Evolutionary conservation across 2,329 filamentous ascomycete genomes (phyloP).

Genomic region (Blastomyces silverae): DNA sequence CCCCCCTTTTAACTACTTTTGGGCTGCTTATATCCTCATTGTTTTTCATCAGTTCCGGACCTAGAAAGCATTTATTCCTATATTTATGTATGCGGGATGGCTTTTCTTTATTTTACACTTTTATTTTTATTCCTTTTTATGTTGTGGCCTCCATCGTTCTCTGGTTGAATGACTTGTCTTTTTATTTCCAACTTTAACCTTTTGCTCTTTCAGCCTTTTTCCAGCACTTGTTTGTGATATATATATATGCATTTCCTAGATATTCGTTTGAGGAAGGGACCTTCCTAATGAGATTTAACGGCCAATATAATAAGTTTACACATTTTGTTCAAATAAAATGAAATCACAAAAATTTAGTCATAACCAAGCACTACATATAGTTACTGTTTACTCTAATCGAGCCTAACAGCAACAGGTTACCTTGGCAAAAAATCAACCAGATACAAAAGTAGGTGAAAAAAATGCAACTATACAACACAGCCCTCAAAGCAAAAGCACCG

Average conservation of each 20-base stretch:
- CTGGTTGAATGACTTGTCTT: neutral
- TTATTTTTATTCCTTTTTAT: neutral
- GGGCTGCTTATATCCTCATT: neutral
- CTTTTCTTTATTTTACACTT: neutral
- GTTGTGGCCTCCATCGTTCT: neutral
- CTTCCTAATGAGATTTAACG: neutral
- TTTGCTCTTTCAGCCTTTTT: neutral
- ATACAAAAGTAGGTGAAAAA: no score
- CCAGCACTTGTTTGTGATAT: neutral
- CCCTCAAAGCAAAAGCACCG: no score
- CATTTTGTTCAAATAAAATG: neutral
- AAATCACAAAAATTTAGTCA: no score
- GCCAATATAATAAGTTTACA: neutral
- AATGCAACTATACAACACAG: no score
- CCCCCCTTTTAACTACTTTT: fast-evolving
- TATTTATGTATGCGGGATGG: neutral
- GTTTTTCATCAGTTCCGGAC: neutral
- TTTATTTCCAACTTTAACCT: neutral
- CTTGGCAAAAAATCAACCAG: no score
- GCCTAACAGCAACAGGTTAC: no score
- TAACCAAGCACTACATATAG: no score
- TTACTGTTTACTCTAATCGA: no score
- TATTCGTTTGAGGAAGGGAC: neutral
- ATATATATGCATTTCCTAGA: neutral
- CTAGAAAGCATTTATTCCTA: neutral